phyloP scores from a whole-genome alignment of 352 stramenopile species.

The Globisporangium splendens region DNA sequence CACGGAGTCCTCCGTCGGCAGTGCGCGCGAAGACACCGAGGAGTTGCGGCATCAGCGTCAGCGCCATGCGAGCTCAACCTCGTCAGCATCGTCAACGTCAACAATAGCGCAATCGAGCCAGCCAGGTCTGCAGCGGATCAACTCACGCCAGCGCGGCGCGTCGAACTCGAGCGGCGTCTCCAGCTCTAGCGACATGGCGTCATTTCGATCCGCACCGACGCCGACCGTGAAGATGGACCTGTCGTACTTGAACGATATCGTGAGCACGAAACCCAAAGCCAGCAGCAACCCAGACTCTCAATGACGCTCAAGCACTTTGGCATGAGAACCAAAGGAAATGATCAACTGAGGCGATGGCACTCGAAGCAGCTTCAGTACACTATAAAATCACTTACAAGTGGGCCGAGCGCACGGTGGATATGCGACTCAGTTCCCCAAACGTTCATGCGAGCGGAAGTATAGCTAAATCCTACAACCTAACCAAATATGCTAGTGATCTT shows the following conservation, averaged over 20 bases:
- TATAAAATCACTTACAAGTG: too few species aligned
- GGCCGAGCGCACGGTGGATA: too few species aligned
- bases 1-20: conserved; percentile 30
- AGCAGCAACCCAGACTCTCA: too few species aligned
- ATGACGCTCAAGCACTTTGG: too few species aligned
- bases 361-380: too few species aligned
- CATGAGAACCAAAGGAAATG: too few species aligned
- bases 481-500: too few species aligned
- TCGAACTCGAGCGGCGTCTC: conserved; percentile 10
- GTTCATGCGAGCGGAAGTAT: too few species aligned
- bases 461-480: too few species aligned
- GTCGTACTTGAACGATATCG: conserved; percentile 45
- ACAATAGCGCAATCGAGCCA: conserved; percentile 15
- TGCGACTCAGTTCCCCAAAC: too few species aligned
- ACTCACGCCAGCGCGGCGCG: conserved; percentile 8
- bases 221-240: conserved; percentile 35
- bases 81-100: conserved; percentile 1
- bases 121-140: conserved; percentile 11
- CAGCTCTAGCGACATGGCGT: conserved; percentile 7
- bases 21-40: conserved; percentile 18
- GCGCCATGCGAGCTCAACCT: conserved; percentile 2
- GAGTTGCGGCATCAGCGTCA: conserved; percentile 8
- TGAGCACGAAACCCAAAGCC: conserved; percentile 14
- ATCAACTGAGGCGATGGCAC: too few species aligned
- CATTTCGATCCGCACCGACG: conserved; percentile 13